Evolutionary conservation across 345 rosid species (phyloP), one percentile per base, ranked within the genome.

Genomic region (Trapa incisa): DNA sequence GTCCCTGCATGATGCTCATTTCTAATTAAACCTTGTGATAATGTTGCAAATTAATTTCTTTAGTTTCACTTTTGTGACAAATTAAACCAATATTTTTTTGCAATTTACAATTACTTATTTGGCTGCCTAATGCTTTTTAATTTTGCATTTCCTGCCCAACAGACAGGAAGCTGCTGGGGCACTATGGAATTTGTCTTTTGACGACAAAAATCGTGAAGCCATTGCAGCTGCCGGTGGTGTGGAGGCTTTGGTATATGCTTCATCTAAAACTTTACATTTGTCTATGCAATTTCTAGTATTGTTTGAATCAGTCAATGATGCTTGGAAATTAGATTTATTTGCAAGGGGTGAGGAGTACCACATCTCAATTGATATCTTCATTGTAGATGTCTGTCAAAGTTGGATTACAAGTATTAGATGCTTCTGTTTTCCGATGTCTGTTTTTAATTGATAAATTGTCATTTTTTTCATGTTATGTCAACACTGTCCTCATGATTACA

Each of bases 81-180:
- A 62, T 14, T 14, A 16, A 62, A 62, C 37, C 22, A 15, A 15
- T 43, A 37, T 2, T 62, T 37, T 62, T 37, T 10, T 41, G 42
- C 7, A 47, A 68, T 37, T 48, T 29, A 6, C 11, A 11, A 17
- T 14, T 38, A 5, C 16, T 67, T 37, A 37, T 32, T 53, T 9
- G 15, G 7, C 22, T 5, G 45, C 47, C n/a, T 41, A 41, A 56
- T 60, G 58, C 60, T 65, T 57, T 67, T 37, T 62, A 37, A 36
- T 41, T 4, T 41, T 63, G 61, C 56, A 38, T 69, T 13, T 9
- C 41, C 35, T 13, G 47, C 43, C 67, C 50, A 70, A 78, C 79
- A 85, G 86, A 80, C 96, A 89, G 70, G 96, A 85, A 81, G 92
- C 92, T 74, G 90, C 96, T 67, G 96, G 96, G 63, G 96, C 96